phyloP scores from a whole-genome alignment of 139 green algal genomes.

The Diplosphaera chodatii region DNA sequence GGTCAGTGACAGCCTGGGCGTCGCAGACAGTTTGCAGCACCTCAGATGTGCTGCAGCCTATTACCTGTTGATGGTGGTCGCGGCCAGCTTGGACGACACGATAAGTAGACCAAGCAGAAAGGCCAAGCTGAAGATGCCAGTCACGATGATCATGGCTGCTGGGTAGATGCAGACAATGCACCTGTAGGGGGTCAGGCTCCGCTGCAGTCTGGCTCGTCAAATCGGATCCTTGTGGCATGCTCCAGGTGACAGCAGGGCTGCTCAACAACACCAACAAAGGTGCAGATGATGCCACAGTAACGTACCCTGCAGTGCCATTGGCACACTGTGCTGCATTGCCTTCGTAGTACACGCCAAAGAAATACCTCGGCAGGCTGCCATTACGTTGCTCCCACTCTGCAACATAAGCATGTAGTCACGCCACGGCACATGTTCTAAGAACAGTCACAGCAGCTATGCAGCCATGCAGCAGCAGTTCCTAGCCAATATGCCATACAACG shows the following conservation, averaged over 20 bases:
- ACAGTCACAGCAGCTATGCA: too few species aligned
- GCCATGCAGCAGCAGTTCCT: too few species aligned
- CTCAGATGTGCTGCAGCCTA: too few species aligned
- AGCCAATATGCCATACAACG: too few species aligned
- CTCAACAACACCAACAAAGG: too few species aligned
- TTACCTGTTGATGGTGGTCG: background rate
- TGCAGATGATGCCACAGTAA: too few species aligned
- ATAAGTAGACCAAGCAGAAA: background rate
- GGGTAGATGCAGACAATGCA: background rate
- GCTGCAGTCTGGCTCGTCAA: too few species aligned
- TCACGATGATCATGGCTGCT: background rate
- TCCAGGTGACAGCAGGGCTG: too few species aligned
- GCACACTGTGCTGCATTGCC: constrained; percentile 4
- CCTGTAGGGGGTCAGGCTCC: background rate
- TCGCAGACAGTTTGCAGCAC: too few species aligned
- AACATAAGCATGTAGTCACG: background rate
- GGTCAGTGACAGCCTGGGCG: too few species aligned
- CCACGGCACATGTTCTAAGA: too few species aligned
- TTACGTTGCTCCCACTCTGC: background rate
- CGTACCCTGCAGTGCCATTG: background rate
- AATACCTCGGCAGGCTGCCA: constrained; percentile 5
- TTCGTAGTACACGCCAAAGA: constrained; percentile 10
- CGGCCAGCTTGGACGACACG: background rate
- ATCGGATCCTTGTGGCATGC: too few species aligned
- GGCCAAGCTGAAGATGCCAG: background rate